Evolutionary conservation across 1,284 basidiomycete genomes (phyloP), one percentile per base, ranked within the genome.

Genomic region (Ustilago curta): DNA sequence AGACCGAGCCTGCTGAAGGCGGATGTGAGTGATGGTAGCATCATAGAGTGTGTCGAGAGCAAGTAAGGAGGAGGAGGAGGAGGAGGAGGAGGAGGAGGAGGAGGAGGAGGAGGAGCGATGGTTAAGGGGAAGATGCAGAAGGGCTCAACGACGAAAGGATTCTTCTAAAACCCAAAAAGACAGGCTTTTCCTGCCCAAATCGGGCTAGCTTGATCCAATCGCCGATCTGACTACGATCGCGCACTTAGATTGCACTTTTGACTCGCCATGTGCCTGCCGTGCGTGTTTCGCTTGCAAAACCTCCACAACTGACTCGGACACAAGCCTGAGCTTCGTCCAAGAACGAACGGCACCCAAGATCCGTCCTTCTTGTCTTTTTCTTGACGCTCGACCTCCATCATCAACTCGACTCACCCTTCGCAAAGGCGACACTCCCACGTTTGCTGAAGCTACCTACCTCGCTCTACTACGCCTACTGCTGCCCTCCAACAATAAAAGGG

Each of bases 11-110:
- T 57, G 58, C 59, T 37, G 12, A 74, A 66, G 7, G 66, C 55
- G 11, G 70, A 48, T 21, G 70, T 57, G 56, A 72, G 60, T 29
- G 64, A 72, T 2, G 70, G 60, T 23, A 66, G 23, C 70, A 72
- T 72, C 29, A 11, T 42, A 37, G 50, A 32, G 6, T 16, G 37
- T 4, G 5, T 27, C 5, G 18, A n/a, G 18, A 8, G 29, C 23
- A 29, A 42, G n/a, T n/a, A 42, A 8, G 40, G 12, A 37, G 12
- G 40, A 42, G n/a, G 40, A 42, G n/a, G n/a, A 27, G 37, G n/a
- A n/a, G 40, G 21, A 8, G 40, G 12, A 37, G 12, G 40, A 42
- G n/a, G 40, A 42, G n/a, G n/a, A 27, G 37, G n/a, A n/a, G 40
- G 21, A 8, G 40, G 12, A 37, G 12, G 40, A 42, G n/a, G 40